Evolutionary conservation across 2,329 filamentous ascomycete species (phyloP).

Genomic region (Aspergillus oerlinghausenensis): DNA sequence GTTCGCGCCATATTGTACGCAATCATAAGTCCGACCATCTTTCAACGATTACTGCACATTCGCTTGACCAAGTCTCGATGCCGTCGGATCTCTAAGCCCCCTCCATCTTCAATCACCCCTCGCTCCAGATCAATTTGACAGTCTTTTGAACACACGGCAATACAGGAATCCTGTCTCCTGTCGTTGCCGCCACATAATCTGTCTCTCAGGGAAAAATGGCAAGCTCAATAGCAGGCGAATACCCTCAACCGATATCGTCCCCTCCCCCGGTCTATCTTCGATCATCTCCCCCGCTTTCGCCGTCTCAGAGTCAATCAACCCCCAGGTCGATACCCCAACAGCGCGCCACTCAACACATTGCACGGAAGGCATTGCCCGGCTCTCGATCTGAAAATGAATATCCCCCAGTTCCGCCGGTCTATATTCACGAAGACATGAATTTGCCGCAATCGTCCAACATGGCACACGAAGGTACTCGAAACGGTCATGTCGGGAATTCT

Average conservation of each 20-base stretch:
- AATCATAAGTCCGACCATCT: no score
- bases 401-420: slow-evolving; percentile 31
- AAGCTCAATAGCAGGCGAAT: slow-evolving; percentile 18
- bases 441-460: slow-evolving; percentile 26
- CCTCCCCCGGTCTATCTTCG: slow-evolving; percentile 42
- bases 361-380: slow-evolving; percentile 23
- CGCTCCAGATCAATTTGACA: not conserved
- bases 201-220: slow-evolving; percentile 20
- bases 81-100: not conserved
- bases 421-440: slow-evolving; percentile 25
- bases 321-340: slow-evolving; percentile 16
- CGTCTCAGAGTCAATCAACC: slow-evolving; percentile 8
- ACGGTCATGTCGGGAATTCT: slow-evolving; percentile 18
- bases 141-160: not conserved
- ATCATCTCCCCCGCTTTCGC: slow-evolving; percentile 29
- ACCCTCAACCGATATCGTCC: slow-evolving; percentile 32
- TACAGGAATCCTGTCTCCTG: not conserved
- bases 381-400: slow-evolving; percentile 24
- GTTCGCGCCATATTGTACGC: not conserved
- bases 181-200: not conserved
- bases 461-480: slow-evolving; percentile 22
- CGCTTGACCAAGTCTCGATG: not conserved
- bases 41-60: not conserved
- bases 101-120: not conserved
- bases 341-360: slow-evolving; percentile 16